Evolutionary conservation across 305 asterid genomes (phyloP), one percentile per base, ranked within the genome.

Genomic region (Fraxinus albicans): DNA sequence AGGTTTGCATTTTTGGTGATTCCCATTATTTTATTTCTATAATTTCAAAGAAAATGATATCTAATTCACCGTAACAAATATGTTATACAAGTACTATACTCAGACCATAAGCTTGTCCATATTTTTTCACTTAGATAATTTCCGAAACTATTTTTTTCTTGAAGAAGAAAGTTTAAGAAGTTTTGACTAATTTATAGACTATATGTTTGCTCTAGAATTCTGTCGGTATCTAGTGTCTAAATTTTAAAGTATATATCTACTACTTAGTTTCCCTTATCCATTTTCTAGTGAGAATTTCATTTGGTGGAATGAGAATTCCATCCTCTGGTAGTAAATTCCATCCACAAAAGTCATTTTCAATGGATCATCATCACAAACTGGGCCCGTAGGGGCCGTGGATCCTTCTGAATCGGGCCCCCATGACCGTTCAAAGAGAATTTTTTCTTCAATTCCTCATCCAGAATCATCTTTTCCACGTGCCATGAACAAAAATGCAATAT

Each of bases 381-480:
- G 90, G 85, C 87, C 85, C 79, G 53, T 44, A 82, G 21, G 50
- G 85, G 77, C 87, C 17, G 58, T 65, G 35, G 55, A 33, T 47
- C 63, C 19, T 70, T 31, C 21, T 13, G 15, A 8, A 9, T 12
- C 10, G 83, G 86, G 65, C 34, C 85, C 83, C 79, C 33, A 19
- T 40, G 81, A 75, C 82, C 84, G 82, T 47, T 82, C 83, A 69
- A 12, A 34, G 65, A 29, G 8, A 70, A 4, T 1, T 70, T 12
- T 12, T 34, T 27, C 34, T 23, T 25, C 35, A 3, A 25, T 3
- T 25, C 34, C 73, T 31, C 23, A 70, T 31, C 40, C 23, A 1
- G 21, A 1, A 69, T 69, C 23, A 31, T 70, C 40, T 27, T 70
- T 70, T 70, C 76, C 40, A 13, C 76, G 10, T 70, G 40, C 42